These are phyloP conservation scores for Tetrahymena borealis DNA, from an alignment of 73 alveolate genomes.

Conservation along the genomic window DNA sequence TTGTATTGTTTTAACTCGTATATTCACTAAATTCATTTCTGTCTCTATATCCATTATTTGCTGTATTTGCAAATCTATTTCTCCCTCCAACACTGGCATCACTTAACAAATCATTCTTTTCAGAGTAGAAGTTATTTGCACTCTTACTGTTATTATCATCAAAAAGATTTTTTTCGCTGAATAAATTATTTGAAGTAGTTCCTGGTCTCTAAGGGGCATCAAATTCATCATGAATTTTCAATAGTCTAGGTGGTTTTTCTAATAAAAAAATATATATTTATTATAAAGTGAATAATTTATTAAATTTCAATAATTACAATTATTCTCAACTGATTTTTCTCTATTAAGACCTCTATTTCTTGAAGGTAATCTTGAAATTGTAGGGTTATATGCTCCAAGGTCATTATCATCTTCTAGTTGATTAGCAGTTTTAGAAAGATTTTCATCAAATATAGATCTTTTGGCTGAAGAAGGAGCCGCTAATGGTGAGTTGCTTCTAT, in stretches of 20 bases:
- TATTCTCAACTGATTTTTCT: not conserved
- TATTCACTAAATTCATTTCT: not conserved
- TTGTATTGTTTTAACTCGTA: not conserved
- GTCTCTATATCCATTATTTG: not conserved
- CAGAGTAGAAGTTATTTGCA: not conserved
- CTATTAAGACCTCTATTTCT: not conserved
- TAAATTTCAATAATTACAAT: not conserved
- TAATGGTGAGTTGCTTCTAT: not conserved
- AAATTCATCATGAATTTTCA: not conserved
- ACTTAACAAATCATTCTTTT: not conserved
- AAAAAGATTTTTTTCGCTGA: not conserved
- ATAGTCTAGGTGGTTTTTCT: not conserved
- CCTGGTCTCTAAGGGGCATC: not conserved
- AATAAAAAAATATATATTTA: not conserved
- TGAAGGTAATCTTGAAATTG: not conserved
- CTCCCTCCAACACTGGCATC: not conserved
- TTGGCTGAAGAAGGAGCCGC: not conserved
- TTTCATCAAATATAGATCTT: not conserved
- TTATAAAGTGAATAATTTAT: no score
- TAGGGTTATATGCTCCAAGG: not conserved
- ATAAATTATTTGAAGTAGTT: not conserved
- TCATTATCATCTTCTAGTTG: not conserved
- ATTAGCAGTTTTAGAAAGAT: not conserved
- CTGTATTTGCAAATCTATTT: not conserved
- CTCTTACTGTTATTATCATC: not conserved